Evolutionary conservation across 192 early-diverging fungal genomes (phyloP), one percentile per base, ranked within the genome.

Genomic region (Geosiphon pyriformis): DNA sequence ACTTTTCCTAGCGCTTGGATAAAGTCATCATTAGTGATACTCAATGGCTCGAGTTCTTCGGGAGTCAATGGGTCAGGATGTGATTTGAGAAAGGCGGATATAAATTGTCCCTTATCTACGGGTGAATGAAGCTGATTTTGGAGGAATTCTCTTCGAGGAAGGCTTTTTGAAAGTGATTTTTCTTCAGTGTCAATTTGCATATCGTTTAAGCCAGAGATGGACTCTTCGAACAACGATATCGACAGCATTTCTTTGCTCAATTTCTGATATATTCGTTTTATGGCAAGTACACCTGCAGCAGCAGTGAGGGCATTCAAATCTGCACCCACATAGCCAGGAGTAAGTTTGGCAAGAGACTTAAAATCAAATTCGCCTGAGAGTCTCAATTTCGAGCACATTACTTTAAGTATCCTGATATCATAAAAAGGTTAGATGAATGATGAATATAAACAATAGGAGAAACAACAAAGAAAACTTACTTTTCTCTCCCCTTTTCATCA

Each of bases 261-360:
- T 55, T 79, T 56, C 34, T 81, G 73, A 56, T 81, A 85, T 30
- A 85, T 91, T 25, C 96, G 87, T 62, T 91, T 90, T 17, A 98
- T 87, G 0, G 96, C 95, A 62, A 92, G 85, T 76, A 92, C 85
- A 42, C 95, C 95, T 0, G 96, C 96, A 20, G 93, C 88, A 2
- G 90, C 80, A 0, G 89, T 91, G 61, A 99, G 72, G 0, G 95
- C 94, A 48, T 89, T 92, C 54, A 99, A 77, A 84, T 99, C 96
- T 7, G 95, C 96, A 46, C 96, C 96, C 3, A 99, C 96, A 79
- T 94, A 99, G 10, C 96, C 96, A 20, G 96, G 96, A 2, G 96
- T 98, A 70, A 88, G 68, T 64, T 90, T 93, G 22, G 96, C 95
- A 31, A 99, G 79, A 53, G 82, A 79, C 25, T 73, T 72, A 58